Conservation (phyloP, 2,329 filamentous ascomycete genomes). For the Monosporascus sp. region DNA sequence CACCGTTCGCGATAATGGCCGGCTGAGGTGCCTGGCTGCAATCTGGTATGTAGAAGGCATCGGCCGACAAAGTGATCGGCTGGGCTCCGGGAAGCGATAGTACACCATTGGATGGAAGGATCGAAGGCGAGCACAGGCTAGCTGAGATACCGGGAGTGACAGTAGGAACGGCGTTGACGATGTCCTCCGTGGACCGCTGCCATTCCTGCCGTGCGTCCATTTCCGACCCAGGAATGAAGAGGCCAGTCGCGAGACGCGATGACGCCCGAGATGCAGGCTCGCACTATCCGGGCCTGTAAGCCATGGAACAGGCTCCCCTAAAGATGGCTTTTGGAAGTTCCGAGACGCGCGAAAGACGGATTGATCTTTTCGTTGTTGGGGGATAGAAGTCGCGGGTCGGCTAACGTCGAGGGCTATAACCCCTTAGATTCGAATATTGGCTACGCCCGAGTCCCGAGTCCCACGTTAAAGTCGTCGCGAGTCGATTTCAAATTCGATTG, state of each 20-base stretch:
- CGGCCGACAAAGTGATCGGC: conserved; percentile 53
- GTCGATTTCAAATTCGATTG: not conserved
- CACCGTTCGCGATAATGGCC: conserved; percentile 36
- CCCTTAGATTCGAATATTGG: not conserved
- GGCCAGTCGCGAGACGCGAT: conserved; percentile 21
- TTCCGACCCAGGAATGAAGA: conserved; percentile 15
- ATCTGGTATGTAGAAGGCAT: conserved; percentile 54
- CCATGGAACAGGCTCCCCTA: conserved; percentile 28
- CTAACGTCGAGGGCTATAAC: not conserved
- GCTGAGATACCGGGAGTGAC: conserved; percentile 9
- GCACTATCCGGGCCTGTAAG: conserved; percentile 24
- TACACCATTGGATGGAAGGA: conserved; percentile 40
- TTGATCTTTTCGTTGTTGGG: not conserved
- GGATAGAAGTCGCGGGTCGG: too few species aligned
- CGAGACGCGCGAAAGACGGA: conserved; percentile 7
- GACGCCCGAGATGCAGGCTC: conserved; percentile 17
- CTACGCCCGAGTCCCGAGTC: not conserved
- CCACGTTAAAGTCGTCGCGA: not conserved
- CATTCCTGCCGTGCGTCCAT: conserved; percentile 19
- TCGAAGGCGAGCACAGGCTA: conserved; percentile 32
- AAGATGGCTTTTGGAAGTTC: conserved; percentile 10
- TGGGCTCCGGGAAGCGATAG: conserved; percentile 47
- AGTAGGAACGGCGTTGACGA: conserved; percentile 14
- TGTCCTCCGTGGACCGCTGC: conserved; percentile 22
- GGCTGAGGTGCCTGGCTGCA: conserved; percentile 43